Percentiles rank a stretch among this genome's conserved stretches.
Evolutionary conservation across 1,284 basidiomycete species (phyloP).

Genomic region (Paramarasmius palmivorus): DNA sequence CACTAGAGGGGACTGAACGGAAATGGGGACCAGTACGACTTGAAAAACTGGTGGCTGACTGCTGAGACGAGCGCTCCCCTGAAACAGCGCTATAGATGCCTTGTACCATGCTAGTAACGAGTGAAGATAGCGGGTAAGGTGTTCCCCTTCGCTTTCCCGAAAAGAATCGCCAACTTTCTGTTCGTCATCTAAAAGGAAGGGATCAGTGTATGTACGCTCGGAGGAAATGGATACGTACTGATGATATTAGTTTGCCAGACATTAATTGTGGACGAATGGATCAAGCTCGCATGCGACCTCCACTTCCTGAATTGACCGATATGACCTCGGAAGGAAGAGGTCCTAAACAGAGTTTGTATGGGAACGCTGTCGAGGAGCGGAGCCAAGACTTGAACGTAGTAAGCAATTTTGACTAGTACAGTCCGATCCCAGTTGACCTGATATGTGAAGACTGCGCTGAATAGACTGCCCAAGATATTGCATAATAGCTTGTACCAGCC

Average conservation of each 20-base stretch:
- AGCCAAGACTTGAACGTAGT: constrained; percentile 1
- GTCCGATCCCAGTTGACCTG: not conserved
- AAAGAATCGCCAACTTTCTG: not conserved
- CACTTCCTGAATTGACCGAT: constrained; percentile 1
- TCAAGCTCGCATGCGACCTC: not conserved
- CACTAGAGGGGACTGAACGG: not conserved
- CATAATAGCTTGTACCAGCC: not conserved
- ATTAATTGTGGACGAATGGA: not conserved
- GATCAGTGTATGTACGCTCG: not conserved
- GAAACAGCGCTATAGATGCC: constrained; percentile 3
- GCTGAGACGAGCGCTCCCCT: constrained; percentile 3
- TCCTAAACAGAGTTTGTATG: constrained; percentile 6
- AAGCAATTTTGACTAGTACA: not conserved
- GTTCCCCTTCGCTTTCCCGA: constrained; percentile 10
- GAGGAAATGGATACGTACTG: not conserved
- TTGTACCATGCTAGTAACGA: constrained; percentile 14
- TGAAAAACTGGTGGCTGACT: not conserved
- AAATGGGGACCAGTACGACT: constrained; percentile 3
- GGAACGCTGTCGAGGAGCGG: constrained; percentile 6
- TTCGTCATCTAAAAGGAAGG: constrained; percentile 12
- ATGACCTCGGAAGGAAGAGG: constrained; percentile 9
- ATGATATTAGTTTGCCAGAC: not conserved
- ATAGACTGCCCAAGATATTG: not conserved
- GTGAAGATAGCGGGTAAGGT: constrained; percentile 14
- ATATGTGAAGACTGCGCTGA: not conserved